These are phyloP conservation scores for Hypoxylon sp. DNA, from an alignment of 2,329 filamentous ascomycete species.

Conservation along the genomic window DNA sequence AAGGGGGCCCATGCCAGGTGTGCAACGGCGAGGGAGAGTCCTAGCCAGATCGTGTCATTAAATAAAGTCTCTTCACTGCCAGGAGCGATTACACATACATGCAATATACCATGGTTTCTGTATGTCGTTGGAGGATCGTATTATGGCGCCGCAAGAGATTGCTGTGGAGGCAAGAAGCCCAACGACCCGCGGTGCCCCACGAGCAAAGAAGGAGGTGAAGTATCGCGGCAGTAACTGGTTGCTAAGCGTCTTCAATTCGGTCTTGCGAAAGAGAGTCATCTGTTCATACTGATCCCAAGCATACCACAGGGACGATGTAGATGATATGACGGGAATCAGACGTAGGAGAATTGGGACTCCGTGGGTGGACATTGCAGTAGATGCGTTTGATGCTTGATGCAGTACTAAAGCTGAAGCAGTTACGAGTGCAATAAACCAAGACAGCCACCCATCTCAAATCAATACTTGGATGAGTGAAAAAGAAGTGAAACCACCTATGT, in stretches of 20 bases:
- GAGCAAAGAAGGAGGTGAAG: slow-evolving; percentile 30
- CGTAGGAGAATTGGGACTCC: slow-evolving; percentile 4
- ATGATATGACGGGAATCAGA: slow-evolving; percentile 26
- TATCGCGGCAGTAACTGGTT: slow-evolving; percentile 27
- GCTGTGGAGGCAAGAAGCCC: slow-evolving; percentile 25
- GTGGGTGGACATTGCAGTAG: neutral
- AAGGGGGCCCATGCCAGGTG: slow-evolving; percentile 24
- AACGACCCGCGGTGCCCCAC: slow-evolving; percentile 23
- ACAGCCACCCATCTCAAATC: too few relatives aligned
- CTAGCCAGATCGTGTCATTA: slow-evolving; percentile 1
- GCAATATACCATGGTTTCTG: slow-evolving; percentile 23
- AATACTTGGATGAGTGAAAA: too few relatives aligned
- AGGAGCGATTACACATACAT: slow-evolving; percentile 10
- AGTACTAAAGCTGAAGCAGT: too few relatives aligned
- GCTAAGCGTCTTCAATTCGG: slow-evolving; percentile 15
- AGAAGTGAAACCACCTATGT: too few relatives aligned
- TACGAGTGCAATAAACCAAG: too few relatives aligned
- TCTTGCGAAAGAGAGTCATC: slow-evolving; percentile 18
- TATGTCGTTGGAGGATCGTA: slow-evolving; percentile 11
- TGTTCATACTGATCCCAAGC: slow-evolving; percentile 37
- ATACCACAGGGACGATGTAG: slow-evolving; percentile 31
- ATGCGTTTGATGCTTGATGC: too few relatives aligned
- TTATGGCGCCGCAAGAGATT: slow-evolving; percentile 15
- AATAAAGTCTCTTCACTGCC: neutral
- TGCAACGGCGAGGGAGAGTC: slow-evolving; percentile 10